Base-by-base conservation (phyloP, 176 grass and related monocot genomes). In the Aegilops sharonensis region DNA sequence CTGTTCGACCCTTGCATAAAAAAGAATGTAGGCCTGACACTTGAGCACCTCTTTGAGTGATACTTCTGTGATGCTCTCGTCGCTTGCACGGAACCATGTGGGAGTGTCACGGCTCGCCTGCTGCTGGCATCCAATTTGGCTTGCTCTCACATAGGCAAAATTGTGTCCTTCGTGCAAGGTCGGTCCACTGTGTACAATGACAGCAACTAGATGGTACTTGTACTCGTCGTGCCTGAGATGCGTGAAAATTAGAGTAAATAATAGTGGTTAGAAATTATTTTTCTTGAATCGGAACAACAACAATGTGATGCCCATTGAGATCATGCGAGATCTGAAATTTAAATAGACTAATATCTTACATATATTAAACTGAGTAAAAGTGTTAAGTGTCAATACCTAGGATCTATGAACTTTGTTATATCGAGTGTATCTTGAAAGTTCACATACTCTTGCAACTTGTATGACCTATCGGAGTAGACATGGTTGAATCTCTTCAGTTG, bases 1-100 rank as follows among this genome's bases (percentile, higher is more conserved):
- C 20, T 59, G 30, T 82, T 74, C 30, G n/a, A 83, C 27, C 25
- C 81, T 94, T 80, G 94, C 89, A 50, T 90, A 97, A 60, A 94
- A 97, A 72, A 96, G 82, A 80, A 94, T 75, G 69, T 85, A 97
- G 14, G 94, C 91, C 45, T 94, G 81, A 3, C 88, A 87, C 36
- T 78, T 57, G 14, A 97, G 79, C 18, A 94, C 92, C 65, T 83
- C 6, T 11, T 72, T 72, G 50, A 88, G 47, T 3, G 80, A 73
- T 57, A 89, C 88, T 78, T 87, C 59, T 48, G 30, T 75, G 12
- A 94, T 50, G 25, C 72, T 67, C 2, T 37, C 14, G 50, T 92
- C 94, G 9, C 60, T 88, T 25, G 88, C 90, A 30, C 27, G 31
- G 80, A 94, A 90, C 94, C 94, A 97, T 2, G 76, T 67, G 1